Conservation (phyloP, 1,284 basidiomycete species). For the Cutaneotrichosporon sp. region DNA sequence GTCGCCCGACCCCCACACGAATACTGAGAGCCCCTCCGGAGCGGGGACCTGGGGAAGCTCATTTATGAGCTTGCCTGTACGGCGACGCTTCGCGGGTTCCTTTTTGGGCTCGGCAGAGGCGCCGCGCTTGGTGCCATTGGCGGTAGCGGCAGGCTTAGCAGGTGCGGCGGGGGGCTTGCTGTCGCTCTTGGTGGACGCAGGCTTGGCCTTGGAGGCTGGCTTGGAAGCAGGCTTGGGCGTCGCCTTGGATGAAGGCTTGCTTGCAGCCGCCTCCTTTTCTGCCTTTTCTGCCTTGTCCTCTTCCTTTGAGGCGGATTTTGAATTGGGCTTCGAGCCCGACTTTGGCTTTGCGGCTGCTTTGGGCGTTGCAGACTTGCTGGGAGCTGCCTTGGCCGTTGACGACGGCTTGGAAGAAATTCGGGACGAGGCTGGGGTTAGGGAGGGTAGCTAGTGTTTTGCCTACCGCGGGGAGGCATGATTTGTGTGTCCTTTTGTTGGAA, state of each 20-base stretch:
- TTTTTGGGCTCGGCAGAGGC: conserved; percentile 2
- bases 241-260: background rate
- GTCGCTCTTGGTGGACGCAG: no score
- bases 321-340: conserved; percentile 8
- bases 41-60: conserved; percentile 19
- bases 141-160: conserved; percentile 5
- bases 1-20: conserved; percentile 77
- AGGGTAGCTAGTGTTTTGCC: background rate
- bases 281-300: conserved; percentile 7
- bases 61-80: conserved; percentile 23
- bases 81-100: conserved; percentile 14
- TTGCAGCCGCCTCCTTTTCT: conserved; percentile 3
- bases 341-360: conserved; percentile 11
- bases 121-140: conserved; percentile 4
- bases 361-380: conserved; percentile 14
- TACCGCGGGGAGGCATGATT: conserved; percentile 27
- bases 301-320: conserved; percentile 10
- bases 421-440: conserved; percentile 12
- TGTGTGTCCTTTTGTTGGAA: background rate
- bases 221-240: conserved; percentile 5
- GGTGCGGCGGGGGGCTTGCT: no score
- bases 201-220: conserved; percentile 6
- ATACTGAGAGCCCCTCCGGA: conserved; percentile 50
- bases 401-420: conserved; percentile 6
- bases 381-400: conserved; percentile 6